These are phyloP conservation scores for Coniferiporia weirii DNA, from an alignment of 1,284 basidiomycete genomes.

Conservation along the genomic window DNA sequence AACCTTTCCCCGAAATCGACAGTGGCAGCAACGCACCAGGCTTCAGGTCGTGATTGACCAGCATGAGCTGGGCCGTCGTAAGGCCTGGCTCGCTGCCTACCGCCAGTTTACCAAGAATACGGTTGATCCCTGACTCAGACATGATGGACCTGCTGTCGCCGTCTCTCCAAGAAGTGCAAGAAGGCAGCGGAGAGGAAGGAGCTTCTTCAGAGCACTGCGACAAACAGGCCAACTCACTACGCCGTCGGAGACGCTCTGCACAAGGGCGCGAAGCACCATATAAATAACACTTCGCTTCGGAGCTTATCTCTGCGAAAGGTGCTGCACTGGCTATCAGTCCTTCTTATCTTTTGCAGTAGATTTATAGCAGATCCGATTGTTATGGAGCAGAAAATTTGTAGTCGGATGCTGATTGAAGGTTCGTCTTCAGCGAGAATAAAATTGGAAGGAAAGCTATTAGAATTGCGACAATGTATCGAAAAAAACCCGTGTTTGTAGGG, in stretches of 20 bases:
- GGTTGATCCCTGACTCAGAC: not conserved
- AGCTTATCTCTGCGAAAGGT: not conserved
- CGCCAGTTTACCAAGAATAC: conserved; percentile 1
- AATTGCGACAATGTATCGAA: no score
- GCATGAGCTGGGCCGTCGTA: conserved; percentile 17
- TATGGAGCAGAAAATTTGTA: no score
- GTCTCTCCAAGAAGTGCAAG: not conserved
- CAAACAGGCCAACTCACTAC: not conserved
- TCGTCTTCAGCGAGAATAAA: no score
- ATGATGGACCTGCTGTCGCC: not conserved
- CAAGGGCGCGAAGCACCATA: not conserved
- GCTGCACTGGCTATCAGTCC: not conserved
- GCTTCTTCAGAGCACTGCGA: not conserved
- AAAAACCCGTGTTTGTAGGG: no score
- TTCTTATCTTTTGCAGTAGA: not conserved
- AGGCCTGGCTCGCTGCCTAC: conserved; percentile 17
- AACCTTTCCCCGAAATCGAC: not conserved
- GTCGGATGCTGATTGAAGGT: no score
- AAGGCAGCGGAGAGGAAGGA: not conserved
- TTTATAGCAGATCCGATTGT: not conserved
- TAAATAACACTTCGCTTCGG: not conserved
- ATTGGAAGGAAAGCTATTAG: no score
- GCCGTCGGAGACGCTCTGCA: not conserved
- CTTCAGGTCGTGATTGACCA: conserved; percentile 18
- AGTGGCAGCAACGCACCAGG: conserved; percentile 6